Percentiles rank a stretch among this genome's conserved stretches.
These are phyloP conservation scores for Luzula sylvatica DNA, from an alignment of 176 grass and related monocot genomes.

Conservation along the genomic window DNA sequence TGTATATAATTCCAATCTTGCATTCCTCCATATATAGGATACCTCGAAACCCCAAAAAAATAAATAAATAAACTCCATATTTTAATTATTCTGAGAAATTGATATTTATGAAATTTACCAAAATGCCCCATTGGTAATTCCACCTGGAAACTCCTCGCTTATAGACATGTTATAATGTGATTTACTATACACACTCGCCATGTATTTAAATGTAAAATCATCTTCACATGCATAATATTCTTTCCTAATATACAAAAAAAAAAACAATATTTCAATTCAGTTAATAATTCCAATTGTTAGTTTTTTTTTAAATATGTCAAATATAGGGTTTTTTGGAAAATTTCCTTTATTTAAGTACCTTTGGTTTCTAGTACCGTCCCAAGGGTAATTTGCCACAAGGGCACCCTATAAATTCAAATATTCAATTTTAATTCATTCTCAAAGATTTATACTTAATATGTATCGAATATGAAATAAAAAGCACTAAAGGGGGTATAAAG, in stretches of 20 bases:
- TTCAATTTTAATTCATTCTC: constrained; percentile 2
- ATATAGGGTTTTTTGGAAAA: too few species aligned
- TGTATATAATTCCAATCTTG: constrained; percentile 99
- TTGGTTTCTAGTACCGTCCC: constrained; percentile 84
- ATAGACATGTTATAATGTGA: constrained; percentile 94
- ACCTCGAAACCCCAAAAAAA: constrained; percentile 36
- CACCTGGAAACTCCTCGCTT: constrained; percentile 88
- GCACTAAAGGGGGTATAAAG: too few species aligned
- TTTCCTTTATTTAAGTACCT: too few species aligned
- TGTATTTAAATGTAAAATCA: constrained; percentile 72
- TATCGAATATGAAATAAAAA: too few species aligned
- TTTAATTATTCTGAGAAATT: too few species aligned
- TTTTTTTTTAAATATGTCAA: constrained; percentile 12
- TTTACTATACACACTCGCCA: constrained; percentile 75
- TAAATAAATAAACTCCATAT: background rate
- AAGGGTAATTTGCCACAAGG: constrained; percentile 98
- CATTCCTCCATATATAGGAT: constrained; percentile 99
- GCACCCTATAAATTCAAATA: constrained; percentile 51
- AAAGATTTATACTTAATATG: background rate
- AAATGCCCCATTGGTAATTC: constrained; percentile 83
- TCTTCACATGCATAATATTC: constrained; percentile 76
- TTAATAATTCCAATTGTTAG: constrained; percentile 6
- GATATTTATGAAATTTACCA: constrained; percentile 57
- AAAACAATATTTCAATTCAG: constrained; percentile 22
- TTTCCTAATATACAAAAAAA: constrained; percentile 53